Conservation (phyloP, 108 stramenopile genomes). For the Skeletonema costatum region DNA sequence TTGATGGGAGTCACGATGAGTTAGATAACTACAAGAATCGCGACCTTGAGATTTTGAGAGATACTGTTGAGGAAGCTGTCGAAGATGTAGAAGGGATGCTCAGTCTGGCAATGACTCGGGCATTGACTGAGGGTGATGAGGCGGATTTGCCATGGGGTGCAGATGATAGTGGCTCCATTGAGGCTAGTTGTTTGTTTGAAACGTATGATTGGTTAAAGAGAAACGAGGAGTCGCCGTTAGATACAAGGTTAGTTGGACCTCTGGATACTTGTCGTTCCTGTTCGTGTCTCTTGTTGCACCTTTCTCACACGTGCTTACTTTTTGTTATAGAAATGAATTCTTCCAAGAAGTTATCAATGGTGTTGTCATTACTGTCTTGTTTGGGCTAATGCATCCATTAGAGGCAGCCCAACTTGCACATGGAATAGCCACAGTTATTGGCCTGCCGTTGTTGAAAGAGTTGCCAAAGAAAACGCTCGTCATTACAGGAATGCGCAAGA, state of each 20-base stretch:
- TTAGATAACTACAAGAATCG: conserved; percentile 86
- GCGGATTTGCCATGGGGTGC: neutral
- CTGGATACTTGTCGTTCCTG: neutral
- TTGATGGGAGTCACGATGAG: conserved; percentile 55
- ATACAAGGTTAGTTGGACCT: conserved; percentile 51
- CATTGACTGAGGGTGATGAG: conserved; percentile 69
- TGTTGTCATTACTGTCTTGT: conserved; percentile 67
- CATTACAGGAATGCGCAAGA: conserved; percentile 82
- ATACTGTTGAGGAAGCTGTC: conserved; percentile 65
- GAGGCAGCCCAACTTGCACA: conserved; percentile 79
- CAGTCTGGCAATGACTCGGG: conserved; percentile 77
- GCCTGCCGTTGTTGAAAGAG: conserved; percentile 62
- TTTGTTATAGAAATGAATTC: conserved; percentile 53
- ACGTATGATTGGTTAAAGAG: conserved; percentile 80
- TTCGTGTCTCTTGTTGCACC: neutral
- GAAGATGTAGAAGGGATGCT: conserved; percentile 80
- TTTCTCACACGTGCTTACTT: neutral
- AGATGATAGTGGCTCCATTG: conserved; percentile 43
- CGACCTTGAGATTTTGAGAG: conserved; percentile 72
- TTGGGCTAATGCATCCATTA: conserved; percentile 56
- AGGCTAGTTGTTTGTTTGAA: conserved; percentile 72
- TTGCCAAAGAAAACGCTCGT: conserved; percentile 70
- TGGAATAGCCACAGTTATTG: conserved; percentile 80
- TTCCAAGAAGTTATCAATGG: conserved; percentile 78
- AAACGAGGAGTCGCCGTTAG: conserved; percentile 57